These are phyloP conservation scores for Hyparrhenia diplandra DNA, from an alignment of 176 grass and related monocot species.

Conservation along the genomic window DNA sequence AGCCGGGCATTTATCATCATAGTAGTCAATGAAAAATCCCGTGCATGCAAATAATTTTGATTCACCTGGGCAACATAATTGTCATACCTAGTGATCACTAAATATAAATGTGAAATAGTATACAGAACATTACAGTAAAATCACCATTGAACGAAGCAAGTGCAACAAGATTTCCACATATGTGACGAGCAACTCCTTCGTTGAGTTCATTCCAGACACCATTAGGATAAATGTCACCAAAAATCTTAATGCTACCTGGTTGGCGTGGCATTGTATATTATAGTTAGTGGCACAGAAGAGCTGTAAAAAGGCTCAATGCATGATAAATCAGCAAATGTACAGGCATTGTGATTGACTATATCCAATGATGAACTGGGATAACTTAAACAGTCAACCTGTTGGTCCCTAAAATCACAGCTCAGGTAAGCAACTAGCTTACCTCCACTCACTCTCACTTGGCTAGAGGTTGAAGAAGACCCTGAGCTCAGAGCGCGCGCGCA, in stretches of 20 bases:
- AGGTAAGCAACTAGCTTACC: too few species aligned
- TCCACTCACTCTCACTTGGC: too few species aligned
- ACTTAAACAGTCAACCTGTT: neutral
- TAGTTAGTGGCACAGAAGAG: neutral
- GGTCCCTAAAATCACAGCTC: too few species aligned
- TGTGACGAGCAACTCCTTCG: neutral
- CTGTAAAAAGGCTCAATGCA: neutral
- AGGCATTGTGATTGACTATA: neutral
- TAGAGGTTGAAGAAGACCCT: too few species aligned
- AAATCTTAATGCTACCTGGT: neutral
- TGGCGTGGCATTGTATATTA: neutral
- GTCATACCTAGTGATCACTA: neutral
- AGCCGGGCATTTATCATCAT: neutral
- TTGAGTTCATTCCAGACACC: neutral
- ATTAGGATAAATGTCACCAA: neutral
- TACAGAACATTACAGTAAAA: neutral
- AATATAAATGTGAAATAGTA: neutral
- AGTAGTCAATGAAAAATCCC: slow-evolving; percentile 7
- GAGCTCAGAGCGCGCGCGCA: too few species aligned
- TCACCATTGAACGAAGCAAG: neutral
- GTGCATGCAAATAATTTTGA: neutral
- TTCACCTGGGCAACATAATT: neutral
- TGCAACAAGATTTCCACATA: neutral
- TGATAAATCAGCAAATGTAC: neutral
- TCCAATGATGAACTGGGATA: neutral